Evolutionary conservation across 768 basidiomycete genomes (phyloP), one percentile per base, ranked within the genome.

Genomic region (Russula foetens): DNA sequence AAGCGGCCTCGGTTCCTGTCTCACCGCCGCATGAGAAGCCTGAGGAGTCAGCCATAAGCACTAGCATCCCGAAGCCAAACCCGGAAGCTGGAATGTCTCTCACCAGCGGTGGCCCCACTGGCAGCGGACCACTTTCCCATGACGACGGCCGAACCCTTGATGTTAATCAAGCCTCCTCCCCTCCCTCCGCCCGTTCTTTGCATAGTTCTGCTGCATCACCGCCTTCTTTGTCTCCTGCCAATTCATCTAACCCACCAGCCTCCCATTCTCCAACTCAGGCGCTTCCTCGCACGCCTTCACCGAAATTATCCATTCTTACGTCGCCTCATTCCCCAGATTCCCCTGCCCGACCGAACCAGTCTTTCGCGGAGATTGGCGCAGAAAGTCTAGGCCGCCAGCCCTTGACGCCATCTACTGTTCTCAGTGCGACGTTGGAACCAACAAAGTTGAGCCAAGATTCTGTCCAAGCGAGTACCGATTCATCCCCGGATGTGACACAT

Each of bases 311-410:
- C 15, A 63, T 71, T 21, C 60, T 76, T 8, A 75, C 72, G 17
- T 77, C 76, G 31, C 76, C 77, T 5, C 72, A 75, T 67, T 78
- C 77, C 11, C 69, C 68, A 31, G 60, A 62, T 4, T 63, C 65
- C 39, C 67, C 63, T 26, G 48, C 14, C 29, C 54, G 35, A 15
- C 33, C 28, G 24, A 38, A 45, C 17, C 62, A 54, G 21, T 51
- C 60, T 7, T 63, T 63, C 33, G 54, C 41, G 33, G 62, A 57
- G 5, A 24, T 59, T 17, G 64, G 28, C 2, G n/a, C 41, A 17
- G 29, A 43, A 28, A 29, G 44, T 41, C 24, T 21, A 9, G 9
- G 29, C 12, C 29, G 39, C 14, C 44, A 46, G 14, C 46, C 58
- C 5, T 15, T 17, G 17, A 56, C 58, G 1, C 23, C 64, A 29